A percentile compares a stretch with the other conserved stretches of the same genome.
Evolutionary conservation across 2,329 filamentous ascomycete species (phyloP).

Genomic region (Byssochlamys sp.): DNA sequence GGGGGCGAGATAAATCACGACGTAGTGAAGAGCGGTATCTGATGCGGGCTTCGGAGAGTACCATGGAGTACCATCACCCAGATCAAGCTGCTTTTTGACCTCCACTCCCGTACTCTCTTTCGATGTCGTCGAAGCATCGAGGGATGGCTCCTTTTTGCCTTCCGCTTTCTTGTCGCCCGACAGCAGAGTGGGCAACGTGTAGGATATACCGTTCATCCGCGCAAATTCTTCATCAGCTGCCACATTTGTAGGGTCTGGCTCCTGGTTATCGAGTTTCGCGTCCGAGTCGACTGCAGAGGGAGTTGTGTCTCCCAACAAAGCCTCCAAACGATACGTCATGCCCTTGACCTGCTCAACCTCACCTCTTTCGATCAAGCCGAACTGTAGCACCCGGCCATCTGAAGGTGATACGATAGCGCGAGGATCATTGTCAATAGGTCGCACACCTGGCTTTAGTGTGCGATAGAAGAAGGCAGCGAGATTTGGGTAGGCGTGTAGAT

Average conservation of each 20-base stretch:
- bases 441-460: conserved; percentile 74
- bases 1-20: conserved; percentile 87
- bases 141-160: conserved; percentile 43
- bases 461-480: conserved; percentile 96
- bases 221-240: conserved; percentile 86
- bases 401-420: conserved; percentile 77
- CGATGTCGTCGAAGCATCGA: conserved; percentile 64
- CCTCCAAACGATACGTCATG: conserved; percentile 93
- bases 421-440: conserved; percentile 72
- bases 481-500: conserved; percentile 83
- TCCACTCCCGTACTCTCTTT: conserved; percentile 66
- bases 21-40: conserved; percentile 72
- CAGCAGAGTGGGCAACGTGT: conserved; percentile 78
- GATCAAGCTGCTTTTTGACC: conserved; percentile 73
- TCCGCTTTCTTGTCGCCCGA: conserved; percentile 51
- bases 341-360: conserved; percentile 98
- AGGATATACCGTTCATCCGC: conserved; percentile 85
- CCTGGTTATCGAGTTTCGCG: conserved; percentile 24
- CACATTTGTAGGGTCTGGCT: conserved; percentile 42
- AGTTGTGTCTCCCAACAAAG: conserved; percentile 63
- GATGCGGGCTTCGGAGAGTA: conserved; percentile 48
- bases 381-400: conserved; percentile 84
- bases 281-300: conserved; percentile 32
- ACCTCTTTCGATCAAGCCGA: conserved; percentile 80
- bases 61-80: conserved; percentile 56